Conservation (phyloP, 2,329 filamentous ascomycete species). For the Fusarium pseudocircinatum region DNA sequence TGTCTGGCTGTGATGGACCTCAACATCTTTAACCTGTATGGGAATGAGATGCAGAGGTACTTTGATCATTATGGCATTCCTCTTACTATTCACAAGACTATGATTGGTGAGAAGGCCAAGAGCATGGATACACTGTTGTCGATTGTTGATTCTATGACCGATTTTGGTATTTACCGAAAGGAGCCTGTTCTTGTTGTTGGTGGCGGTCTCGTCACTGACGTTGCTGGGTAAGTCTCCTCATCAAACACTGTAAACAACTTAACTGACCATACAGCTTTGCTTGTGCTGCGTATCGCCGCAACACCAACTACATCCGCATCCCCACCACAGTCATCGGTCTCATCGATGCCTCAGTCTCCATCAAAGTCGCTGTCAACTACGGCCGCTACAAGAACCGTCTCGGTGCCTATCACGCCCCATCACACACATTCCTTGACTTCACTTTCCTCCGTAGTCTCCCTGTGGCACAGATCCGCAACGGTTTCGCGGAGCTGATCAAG, state of each 20-base stretch:
- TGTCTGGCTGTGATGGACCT: conserved; percentile 75
- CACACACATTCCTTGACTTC: conserved; percentile 79
- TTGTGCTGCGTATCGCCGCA: conserved; percentile 76
- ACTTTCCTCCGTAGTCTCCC: conserved; percentile 75
- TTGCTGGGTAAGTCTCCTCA: conserved; percentile 69
- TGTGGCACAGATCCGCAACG: conserved; percentile 74
- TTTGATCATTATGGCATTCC: conserved; percentile 71
- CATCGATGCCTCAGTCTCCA: conserved; percentile 79
- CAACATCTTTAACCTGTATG: conserved; percentile 76
- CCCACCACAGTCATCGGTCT: conserved; percentile 80
- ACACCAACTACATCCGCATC: conserved; percentile 78
- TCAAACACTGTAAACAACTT: conserved; percentile 38
- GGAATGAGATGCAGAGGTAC: conserved; percentile 71
- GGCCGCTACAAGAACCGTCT: conserved; percentile 80
- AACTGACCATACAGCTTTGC: conserved; percentile 63
- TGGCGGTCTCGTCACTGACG: conserved; percentile 76
- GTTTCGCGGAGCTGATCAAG: conserved; percentile 80
- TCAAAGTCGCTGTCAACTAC: conserved; percentile 83
- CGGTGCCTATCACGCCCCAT: conserved; percentile 76
- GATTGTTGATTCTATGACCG: conserved; percentile 78
- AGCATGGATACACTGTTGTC: conserved; percentile 74
- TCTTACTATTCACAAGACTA: conserved; percentile 75
- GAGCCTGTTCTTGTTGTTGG: conserved; percentile 74
- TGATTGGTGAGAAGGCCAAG: conserved; percentile 80
- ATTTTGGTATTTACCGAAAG: conserved; percentile 76